These are phyloP conservation scores for Furcasterigmium sp. DNA, from an alignment of 2,329 filamentous ascomycete genomes.

Conservation along the genomic window DNA sequence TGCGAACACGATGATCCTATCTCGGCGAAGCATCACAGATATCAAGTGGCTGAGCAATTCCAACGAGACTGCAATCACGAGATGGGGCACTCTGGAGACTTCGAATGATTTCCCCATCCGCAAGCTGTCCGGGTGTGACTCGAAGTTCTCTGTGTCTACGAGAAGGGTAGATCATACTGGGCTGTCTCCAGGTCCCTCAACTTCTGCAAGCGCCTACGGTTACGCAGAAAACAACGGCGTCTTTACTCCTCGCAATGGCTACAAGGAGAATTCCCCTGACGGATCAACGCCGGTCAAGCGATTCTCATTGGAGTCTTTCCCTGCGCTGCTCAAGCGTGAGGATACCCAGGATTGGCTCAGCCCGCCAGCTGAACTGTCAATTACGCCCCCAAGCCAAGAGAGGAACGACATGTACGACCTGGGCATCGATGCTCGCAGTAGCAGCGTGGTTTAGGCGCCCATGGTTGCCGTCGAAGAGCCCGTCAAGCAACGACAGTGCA, in stretches of 20 bases:
- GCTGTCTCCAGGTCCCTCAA: too few species aligned
- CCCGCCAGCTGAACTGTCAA: conserved; percentile 12
- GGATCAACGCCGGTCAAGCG: neutral
- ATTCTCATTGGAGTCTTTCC: conserved; percentile 26
- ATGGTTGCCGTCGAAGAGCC: conserved; percentile 9
- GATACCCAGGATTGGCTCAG: conserved; percentile 26
- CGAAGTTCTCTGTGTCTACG: neutral
- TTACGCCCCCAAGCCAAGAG: neutral
- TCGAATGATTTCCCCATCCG: conserved; percentile 6
- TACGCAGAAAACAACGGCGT: too few species aligned
- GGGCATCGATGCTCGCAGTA: conserved; percentile 24
- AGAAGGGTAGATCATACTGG: too few species aligned
- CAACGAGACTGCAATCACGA: conserved; percentile 8
- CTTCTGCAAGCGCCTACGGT: too few species aligned
- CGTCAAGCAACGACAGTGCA: conserved; percentile 7
- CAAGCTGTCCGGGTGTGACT: neutral
- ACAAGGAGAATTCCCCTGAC: neutral
- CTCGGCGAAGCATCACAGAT: conserved; percentile 20
- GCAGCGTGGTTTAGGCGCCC: conserved; percentile 6
- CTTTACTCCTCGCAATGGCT: neutral
- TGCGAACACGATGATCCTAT: conserved; percentile 21
- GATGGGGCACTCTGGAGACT: conserved; percentile 4
- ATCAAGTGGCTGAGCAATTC: conserved; percentile 20
- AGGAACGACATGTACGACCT: conserved; percentile 18
- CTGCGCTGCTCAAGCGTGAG: conserved; percentile 22